phyloP scores from a whole-genome alignment of 768 basidiomycete genomes.

The Chlorophyllum brunneum region DNA sequence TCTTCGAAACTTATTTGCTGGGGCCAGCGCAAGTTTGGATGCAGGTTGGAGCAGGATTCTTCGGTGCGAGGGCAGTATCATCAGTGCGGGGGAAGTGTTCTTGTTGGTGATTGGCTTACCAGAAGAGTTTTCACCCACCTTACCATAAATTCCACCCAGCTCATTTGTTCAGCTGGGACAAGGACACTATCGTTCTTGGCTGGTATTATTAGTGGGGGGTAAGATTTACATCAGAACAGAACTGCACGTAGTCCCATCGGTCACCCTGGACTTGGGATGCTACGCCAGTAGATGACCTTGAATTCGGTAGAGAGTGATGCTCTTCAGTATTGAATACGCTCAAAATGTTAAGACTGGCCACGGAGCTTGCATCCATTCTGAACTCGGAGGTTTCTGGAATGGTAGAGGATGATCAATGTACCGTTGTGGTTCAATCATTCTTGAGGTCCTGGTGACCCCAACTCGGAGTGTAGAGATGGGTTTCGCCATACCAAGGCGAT shows the following conservation, averaged over 20 bases:
- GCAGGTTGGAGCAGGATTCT: no score
- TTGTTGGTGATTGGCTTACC: no score
- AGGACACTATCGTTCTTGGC: constrained; percentile 10
- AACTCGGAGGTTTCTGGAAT: background rate
- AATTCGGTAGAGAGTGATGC: background rate
- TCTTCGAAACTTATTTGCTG: no score
- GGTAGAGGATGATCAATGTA: background rate
- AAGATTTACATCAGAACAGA: background rate
- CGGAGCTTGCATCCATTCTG: background rate
- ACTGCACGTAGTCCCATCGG: background rate
- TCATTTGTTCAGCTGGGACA: constrained; percentile 3
- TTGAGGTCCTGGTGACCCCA: no score
- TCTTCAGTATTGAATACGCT: background rate
- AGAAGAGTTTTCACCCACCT: background rate
- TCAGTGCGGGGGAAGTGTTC: no score
- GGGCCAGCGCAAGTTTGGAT: no score
- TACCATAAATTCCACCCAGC: constrained; percentile 9
- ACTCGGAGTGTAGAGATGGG: no score
- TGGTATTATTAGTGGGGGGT: background rate
- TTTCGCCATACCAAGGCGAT: no score
- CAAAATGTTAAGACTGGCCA: background rate
- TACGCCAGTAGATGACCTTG: background rate
- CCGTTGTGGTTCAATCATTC: no score
- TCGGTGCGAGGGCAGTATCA: no score
- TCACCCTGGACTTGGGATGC: background rate